Base-by-base conservation (phyloP, 352 stramenopile genomes). In the Pythium folliculosum region DNA sequence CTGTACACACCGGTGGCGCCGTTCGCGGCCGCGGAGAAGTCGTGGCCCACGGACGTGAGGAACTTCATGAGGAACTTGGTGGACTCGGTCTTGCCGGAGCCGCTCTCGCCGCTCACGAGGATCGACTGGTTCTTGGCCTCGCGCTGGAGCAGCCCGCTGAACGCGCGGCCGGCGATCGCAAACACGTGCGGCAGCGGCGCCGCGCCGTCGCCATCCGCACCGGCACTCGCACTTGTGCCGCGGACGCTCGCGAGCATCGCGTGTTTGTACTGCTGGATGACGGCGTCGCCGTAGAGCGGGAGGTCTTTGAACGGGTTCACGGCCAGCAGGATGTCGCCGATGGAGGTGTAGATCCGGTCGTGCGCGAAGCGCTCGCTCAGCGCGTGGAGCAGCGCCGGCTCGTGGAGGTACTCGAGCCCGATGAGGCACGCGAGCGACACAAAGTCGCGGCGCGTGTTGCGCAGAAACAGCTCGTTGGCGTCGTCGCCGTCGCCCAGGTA, bases 51-150 rank as follows among this genome's bases (percentile, higher is more conserved):
- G 38, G 88, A 97, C 6, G 95, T 97, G 30, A 99, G 77, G 78
- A 98, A 97, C 52, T 97, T 91, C 86, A 96, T 94, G 54, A 96
- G 72, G 67, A 94, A 94, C 77, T 96, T 96, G 65, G 89, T 96
- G 38, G 83, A 92, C 67, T 96, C 88, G 19, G 89, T 96, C 70
- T 96, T 96, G 54, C 89, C 89, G 45, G 83, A 93, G 43, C 89
- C 89, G 43, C 86, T 95, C 67, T 96, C 89, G 56, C 89, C 89
- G 58, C 84, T 93, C 47, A 96, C 87, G 56, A 96, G 77, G 51
- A 96, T 89, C 19, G 84, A 89, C 66, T 95, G 87, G 59, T 94
- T 96, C 50, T 75, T 82, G 61, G 76, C 72, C 23, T 86, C 66
- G 9, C 68, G 64, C 54, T 81, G 77, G 17, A 89, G 74, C 25